Conservation (phyloP, 2,329 filamentous ascomycete genomes). For the Exophiala dermatitidis region DNA sequence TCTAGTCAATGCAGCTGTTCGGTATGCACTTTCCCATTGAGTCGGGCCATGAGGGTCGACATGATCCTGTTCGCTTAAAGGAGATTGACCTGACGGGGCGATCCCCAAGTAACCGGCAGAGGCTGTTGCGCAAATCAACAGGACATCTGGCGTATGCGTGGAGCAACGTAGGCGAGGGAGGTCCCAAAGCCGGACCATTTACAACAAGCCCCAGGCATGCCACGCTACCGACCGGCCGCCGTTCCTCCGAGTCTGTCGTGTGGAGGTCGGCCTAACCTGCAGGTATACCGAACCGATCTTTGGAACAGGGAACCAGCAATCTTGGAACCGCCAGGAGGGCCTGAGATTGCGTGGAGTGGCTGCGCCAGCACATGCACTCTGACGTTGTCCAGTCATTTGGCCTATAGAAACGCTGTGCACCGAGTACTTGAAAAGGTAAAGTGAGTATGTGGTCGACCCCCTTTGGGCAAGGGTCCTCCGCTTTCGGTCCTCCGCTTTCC, state of each 20-base stretch:
- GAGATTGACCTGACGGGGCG: constrained; percentile 3
- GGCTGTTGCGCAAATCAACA: not conserved
- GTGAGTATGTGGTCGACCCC: not conserved
- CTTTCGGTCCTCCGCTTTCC: not conserved
- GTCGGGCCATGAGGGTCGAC: not conserved
- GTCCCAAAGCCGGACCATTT: not conserved
- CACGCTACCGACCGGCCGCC: not conserved
- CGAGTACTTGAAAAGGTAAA: constrained; percentile 2
- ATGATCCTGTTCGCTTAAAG: constrained; percentile 2
- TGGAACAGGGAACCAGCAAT: constrained; percentile 4
- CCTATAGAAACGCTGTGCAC: not conserved
- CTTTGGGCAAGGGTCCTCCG: not conserved
- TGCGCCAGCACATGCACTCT: constrained; percentile 1
- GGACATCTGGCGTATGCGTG: not conserved
- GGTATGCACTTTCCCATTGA: not conserved
- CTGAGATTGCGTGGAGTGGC: constrained; percentile 3
- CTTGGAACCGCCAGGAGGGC: not conserved
- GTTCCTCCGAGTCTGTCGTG: not conserved
- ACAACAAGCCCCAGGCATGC: not conserved
- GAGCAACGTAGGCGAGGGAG: not conserved
- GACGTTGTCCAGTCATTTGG: constrained; percentile 3
- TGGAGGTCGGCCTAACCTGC: not conserved
- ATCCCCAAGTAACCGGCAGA: constrained; percentile 1
- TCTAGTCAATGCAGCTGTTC: not conserved
- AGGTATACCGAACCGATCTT: constrained; percentile 9